These are phyloP conservation scores for Theileria annulata DNA, from an alignment of 169 alveolate genomes.

Conservation along the genomic window DNA sequence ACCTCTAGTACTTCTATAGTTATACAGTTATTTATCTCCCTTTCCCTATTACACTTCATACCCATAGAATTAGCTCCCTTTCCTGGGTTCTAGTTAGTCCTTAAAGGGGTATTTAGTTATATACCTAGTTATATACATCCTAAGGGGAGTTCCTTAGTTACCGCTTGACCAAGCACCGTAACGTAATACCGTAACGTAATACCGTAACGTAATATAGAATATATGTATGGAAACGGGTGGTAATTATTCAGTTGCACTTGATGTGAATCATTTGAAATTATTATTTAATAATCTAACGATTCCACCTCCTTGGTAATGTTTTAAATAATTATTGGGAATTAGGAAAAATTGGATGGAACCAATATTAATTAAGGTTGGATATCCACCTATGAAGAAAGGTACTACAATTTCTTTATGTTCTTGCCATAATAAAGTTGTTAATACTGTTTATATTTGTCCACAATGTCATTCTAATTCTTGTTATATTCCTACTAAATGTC, in stretches of 20 bases:
- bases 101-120: too few relatives aligned
- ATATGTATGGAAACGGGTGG: constrained; percentile 66
- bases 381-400: constrained; percentile 72
- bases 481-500: constrained; percentile 75
- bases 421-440: constrained; percentile 68
- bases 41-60: too few relatives aligned
- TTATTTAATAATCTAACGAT: constrained; percentile 31
- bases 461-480: constrained; percentile 76
- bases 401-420: constrained; percentile 73
- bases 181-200: too few relatives aligned
- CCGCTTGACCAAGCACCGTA: too few relatives aligned
- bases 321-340: not conserved
- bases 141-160: not conserved
- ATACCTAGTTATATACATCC: not conserved
- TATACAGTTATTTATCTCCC: too few relatives aligned
- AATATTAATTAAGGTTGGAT: constrained; percentile 71
- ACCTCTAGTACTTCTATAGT: too few relatives aligned
- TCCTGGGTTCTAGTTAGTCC: too few relatives aligned
- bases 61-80: too few relatives aligned
- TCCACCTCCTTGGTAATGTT: constrained; percentile 61
- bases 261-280: constrained; percentile 35
- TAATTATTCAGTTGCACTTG: constrained; percentile 39
- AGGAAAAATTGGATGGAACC: constrained; percentile 80
- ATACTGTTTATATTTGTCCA: constrained; percentile 73
- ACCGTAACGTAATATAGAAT: constrained; percentile 16